phyloP scores from a whole-genome alignment of 129 eudicot species.

The Lactuca saligna region DNA sequence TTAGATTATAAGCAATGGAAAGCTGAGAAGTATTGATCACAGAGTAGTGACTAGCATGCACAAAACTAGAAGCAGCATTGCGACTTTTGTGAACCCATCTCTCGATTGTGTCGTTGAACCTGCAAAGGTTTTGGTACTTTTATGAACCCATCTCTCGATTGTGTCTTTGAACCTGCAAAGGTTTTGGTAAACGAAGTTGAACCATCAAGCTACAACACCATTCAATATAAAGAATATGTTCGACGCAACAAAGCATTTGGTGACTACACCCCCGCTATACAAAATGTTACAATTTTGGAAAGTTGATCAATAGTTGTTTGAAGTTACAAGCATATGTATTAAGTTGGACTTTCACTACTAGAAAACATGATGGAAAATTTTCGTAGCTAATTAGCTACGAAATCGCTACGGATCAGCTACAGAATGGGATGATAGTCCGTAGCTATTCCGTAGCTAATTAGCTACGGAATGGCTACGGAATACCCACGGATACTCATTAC shows the following conservation, averaged over 20 bases:
- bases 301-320: background rate
- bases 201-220: slow-evolving; percentile 42
- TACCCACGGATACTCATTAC: too few species aligned
- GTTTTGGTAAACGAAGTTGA: slow-evolving; percentile 42
- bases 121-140: slow-evolving; percentile 51
- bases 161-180: slow-evolving; percentile 57
- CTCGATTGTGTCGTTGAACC: slow-evolving; percentile 49
- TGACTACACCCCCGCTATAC: slow-evolving; percentile 10
- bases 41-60: slow-evolving; percentile 52
- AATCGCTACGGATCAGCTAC: too few species aligned
- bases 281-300: background rate
- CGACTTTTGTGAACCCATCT: slow-evolving; percentile 46
- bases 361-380: too few species aligned
- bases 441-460: too few species aligned
- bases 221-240: slow-evolving; percentile 42
- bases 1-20: slow-evolving; percentile 68
- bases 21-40: slow-evolving; percentile 57
- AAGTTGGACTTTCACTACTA: too few species aligned
- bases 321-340: background rate
- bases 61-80: slow-evolving; percentile 40
- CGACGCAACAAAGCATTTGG: slow-evolving; percentile 39
- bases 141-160: slow-evolving; percentile 42
- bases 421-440: too few species aligned
- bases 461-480: too few species aligned
- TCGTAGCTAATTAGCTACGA: too few species aligned